Conservation (phyloP, 768 basidiomycete species). For the Russula brevipes region DNA sequence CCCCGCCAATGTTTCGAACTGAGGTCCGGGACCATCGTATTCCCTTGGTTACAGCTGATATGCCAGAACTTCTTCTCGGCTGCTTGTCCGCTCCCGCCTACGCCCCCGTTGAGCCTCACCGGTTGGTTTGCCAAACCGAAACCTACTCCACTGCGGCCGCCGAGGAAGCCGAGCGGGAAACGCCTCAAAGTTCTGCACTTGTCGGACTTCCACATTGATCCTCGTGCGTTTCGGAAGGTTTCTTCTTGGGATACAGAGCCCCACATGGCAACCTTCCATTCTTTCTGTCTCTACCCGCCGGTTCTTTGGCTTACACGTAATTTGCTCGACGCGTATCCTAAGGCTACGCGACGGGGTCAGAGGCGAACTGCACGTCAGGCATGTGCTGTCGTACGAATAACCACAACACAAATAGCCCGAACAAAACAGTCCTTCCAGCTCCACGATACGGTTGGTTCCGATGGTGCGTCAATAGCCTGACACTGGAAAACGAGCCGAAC, state of each 20-base stretch:
- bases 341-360: conserved; percentile 65
- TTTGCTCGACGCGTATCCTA: conserved; percentile 27
- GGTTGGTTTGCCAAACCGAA: conserved; percentile 76
- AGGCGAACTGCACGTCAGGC: conserved; percentile 65
- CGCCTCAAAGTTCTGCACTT: conserved; percentile 68
- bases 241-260: background rate
- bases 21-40: background rate
- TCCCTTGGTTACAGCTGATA: conserved; percentile 38
- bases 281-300: background rate
- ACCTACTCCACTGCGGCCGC: conserved; percentile 55
- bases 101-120: conserved; percentile 56
- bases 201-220: conserved; percentile 73
- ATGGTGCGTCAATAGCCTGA: conserved; percentile 41
- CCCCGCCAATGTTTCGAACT: background rate
- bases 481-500: background rate
- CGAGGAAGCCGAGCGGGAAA: conserved; percentile 56
- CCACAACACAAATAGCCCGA: conserved; percentile 46
- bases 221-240: conserved; percentile 44
- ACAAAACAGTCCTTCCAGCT: conserved; percentile 50
- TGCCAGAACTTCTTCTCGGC: conserved; percentile 54
- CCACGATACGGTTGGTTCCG: conserved; percentile 61
- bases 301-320: background rate
- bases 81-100: conserved; percentile 52
- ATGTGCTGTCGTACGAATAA: conserved; percentile 60
- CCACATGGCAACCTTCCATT: too few relatives aligned